Percentiles rank a stretch among this genome's conserved stretches.
phyloP scores from a whole-genome alignment of 2,329 filamentous ascomycete species.

The Aspergillus aculeatus region DNA sequence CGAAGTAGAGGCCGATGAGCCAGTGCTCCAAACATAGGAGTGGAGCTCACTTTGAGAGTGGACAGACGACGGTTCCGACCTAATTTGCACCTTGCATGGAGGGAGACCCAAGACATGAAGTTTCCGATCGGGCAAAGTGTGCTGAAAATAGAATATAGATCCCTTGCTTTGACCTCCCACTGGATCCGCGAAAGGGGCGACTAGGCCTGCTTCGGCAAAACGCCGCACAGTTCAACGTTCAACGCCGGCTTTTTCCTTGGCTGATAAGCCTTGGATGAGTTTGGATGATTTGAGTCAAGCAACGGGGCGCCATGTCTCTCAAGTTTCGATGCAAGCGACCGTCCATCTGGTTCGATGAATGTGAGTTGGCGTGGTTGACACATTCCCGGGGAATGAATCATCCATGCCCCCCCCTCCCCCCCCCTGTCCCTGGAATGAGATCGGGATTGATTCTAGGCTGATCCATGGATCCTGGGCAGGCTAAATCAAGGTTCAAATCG shows the following conservation, averaged over 20 bases:
- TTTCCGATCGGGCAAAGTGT: background rate
- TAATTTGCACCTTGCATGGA: background rate
- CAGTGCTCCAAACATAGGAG: background rate
- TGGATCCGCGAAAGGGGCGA: background rate
- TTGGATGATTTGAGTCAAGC: background rate
- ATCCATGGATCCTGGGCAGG: constrained; percentile 17
- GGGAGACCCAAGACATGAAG: background rate
- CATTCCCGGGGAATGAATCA: background rate
- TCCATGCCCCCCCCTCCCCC: background rate
- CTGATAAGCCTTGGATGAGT: background rate
- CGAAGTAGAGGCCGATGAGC: too few relatives aligned
- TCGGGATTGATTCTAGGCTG: constrained; percentile 10
- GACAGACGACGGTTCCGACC: background rate
- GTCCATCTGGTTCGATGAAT: background rate
- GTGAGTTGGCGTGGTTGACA: background rate
- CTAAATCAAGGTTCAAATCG: constrained; percentile 2
- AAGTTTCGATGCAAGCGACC: too few relatives aligned
- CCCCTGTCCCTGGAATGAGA: constrained; percentile 8
- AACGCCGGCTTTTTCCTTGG: background rate
- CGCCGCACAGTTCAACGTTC: background rate
- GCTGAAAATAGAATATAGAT: background rate
- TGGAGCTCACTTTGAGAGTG: background rate
- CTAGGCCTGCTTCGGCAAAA: background rate
- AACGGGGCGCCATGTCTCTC: too few relatives aligned
- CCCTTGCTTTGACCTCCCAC: background rate